These are phyloP conservation scores for Colletotrichum karsti DNA, from an alignment of 2,329 filamentous ascomycete species.

Conservation along the genomic window DNA sequence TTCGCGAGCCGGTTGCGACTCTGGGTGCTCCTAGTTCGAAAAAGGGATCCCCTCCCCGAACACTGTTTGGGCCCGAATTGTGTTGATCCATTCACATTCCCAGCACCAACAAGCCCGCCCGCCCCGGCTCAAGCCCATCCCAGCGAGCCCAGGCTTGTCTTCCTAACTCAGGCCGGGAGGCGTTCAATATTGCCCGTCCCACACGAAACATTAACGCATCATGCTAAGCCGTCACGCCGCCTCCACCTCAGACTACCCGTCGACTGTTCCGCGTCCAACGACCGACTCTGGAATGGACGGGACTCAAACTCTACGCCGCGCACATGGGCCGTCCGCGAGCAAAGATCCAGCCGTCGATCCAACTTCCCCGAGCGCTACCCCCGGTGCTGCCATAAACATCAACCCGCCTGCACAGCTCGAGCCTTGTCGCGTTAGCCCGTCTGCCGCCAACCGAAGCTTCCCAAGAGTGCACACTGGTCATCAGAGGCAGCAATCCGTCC, in stretches of 20 bases:
- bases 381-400: slow-evolving; percentile 14
- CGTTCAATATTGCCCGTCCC: slow-evolving; percentile 32
- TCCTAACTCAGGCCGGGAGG: slow-evolving; percentile 7
- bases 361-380: slow-evolving; percentile 17
- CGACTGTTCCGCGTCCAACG: slow-evolving; percentile 30
- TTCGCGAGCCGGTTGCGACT: background rate
- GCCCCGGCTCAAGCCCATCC: slow-evolving; percentile 5
- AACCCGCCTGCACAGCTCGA: slow-evolving; percentile 24
- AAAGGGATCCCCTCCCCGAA: background rate
- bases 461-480: slow-evolving; percentile 31
- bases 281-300: slow-evolving; percentile 25
- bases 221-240: slow-evolving; percentile 43
- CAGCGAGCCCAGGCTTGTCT: slow-evolving; percentile 5
- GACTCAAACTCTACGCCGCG: slow-evolving; percentile 18
- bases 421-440: slow-evolving; percentile 5
- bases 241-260: slow-evolving; percentile 34
- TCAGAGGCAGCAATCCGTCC: slow-evolving; percentile 44
- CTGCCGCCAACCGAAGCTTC: slow-evolving; percentile 11
- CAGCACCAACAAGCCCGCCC: background rate
- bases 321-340: slow-evolving; percentile 19
- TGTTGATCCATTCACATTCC: slow-evolving; percentile 11
- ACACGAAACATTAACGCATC: slow-evolving; percentile 46
- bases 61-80: background rate
- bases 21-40: slow-evolving; percentile 5
- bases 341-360: slow-evolving; percentile 6